Evolutionary conservation across 768 basidiomycete species (phyloP), one percentile per base, ranked within the genome.

Genomic region (Boletus sensibilis): DNA sequence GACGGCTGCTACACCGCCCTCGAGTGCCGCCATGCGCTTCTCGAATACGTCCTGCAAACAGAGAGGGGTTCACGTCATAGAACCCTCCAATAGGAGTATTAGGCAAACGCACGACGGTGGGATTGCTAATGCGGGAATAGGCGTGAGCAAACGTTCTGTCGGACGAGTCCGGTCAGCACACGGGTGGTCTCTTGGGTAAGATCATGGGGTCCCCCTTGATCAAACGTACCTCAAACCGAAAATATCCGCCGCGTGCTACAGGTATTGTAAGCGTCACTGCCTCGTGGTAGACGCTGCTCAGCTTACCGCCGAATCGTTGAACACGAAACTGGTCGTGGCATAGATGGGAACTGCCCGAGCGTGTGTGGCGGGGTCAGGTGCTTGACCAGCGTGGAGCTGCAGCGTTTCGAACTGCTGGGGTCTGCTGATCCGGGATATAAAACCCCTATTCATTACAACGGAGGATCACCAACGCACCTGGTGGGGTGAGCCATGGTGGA

Each of bases 291-390:
- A 33, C 3, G 31, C 9, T 16, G 16, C 2, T 1, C 16, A 1
- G 84, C 62, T 81, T 78, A 43, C 86, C 21, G 44, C 56, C 4
- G 61, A 83, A 66, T 87, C 75, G 63, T 90, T 84, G 78, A 90
- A 91, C 20, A 83, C 82, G 58, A 84, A 91, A 61, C 83, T 84
- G 4, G 87, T 86, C 14, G 85, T 75, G 0, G 87, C 83, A 56
- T 90, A 91, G 64, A 93, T 90, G 1, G 91, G 91, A 0, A 83
- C 82, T 3, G 90, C 91, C 3, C 90, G 81, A 5, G 91, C 86
- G 54, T 87, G 84, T 0, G 86, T 88, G 1, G 84, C 67, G 0
- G 81, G 69, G 70, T 89, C 88, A 12, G 81, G 79, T 14, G 9
- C 21, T 58, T 90, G 86, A 1, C 90, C 90, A 18, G 84, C 90